Evolutionary conservation across 139 green algal genomes (phyloP).

Genomic region (Micractinium conductrix): DNA sequence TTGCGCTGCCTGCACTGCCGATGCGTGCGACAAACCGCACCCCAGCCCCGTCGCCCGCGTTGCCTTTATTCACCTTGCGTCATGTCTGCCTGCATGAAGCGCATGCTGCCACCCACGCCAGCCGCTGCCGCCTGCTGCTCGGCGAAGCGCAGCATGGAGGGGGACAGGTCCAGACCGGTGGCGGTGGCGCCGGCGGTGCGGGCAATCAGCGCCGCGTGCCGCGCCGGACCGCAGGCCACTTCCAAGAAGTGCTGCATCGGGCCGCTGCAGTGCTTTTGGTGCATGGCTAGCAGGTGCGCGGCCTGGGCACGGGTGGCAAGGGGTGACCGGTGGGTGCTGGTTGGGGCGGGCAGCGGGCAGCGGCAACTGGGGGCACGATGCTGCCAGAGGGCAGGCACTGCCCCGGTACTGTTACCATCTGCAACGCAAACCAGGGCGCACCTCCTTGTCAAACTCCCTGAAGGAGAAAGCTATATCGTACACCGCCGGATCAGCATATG

Average conservation of each 20-base stretch:
- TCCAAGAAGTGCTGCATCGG: constrained; percentile 36
- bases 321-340: no score
- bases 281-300: constrained; percentile 30
- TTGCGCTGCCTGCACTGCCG: no score
- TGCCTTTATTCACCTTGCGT: background rate
- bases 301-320: background rate
- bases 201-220: constrained; percentile 25
- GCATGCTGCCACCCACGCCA: constrained; percentile 23
- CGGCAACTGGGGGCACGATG: background rate
- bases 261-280: constrained; percentile 17
- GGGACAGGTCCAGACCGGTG: constrained; percentile 31
- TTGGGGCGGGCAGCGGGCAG: background rate
- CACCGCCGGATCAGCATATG: constrained; percentile 29
- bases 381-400: background rate
- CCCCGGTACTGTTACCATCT: background rate
- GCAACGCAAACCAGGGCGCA: background rate
- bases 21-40: no score
- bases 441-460: constrained; percentile 43
- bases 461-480: constrained; percentile 50
- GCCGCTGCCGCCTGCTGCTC: constrained; percentile 3
- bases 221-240: constrained; percentile 41
- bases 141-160: constrained; percentile 40
- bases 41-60: background rate
- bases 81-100: constrained; percentile 43
- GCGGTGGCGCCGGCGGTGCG: background rate